Conservation (phyloP, 192 early-diverging fungal genomes). For the Linnemannia elongata region DNA sequence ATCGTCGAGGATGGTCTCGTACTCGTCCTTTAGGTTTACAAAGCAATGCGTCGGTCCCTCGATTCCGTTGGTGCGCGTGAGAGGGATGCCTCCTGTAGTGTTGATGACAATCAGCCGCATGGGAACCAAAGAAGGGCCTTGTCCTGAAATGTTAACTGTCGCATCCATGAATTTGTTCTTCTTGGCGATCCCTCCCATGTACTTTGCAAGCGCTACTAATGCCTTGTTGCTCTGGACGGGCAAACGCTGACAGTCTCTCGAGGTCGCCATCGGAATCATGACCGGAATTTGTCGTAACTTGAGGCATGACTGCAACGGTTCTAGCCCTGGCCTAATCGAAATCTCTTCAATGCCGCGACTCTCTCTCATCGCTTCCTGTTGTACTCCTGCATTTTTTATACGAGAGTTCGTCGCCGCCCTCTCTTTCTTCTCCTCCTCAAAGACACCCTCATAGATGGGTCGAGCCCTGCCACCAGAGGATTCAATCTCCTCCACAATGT, state of each 20-base stretch:
- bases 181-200: slow-evolving; percentile 30
- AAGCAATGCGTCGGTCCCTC: slow-evolving; percentile 71
- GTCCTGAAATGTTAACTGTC: neutral
- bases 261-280: slow-evolving; percentile 62
- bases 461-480: slow-evolving; percentile 76
- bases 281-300: slow-evolving; percentile 76
- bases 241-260: slow-evolving; percentile 52
- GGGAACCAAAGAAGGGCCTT: slow-evolving; percentile 55
- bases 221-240: slow-evolving; percentile 65
- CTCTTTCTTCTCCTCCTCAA: slow-evolving; percentile 35
- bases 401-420: neutral
- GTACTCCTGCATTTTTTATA: neutral
- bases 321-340: slow-evolving; percentile 56
- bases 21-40: slow-evolving; percentile 88
- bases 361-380: slow-evolving; percentile 12
- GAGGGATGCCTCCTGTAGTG: slow-evolving; percentile 75
- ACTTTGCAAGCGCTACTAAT: slow-evolving; percentile 65
- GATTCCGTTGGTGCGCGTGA: slow-evolving; percentile 60
- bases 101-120: slow-evolving; percentile 78
- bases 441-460: slow-evolving; percentile 77
- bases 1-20: slow-evolving; percentile 63
- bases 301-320: slow-evolving; percentile 71
- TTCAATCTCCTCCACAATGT: slow-evolving; percentile 80
- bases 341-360: slow-evolving; percentile 2
- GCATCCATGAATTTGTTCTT: slow-evolving; percentile 11